Evolutionary conservation across 2,329 filamentous ascomycete species (phyloP), one percentile per base, ranked within the genome.

Genomic region (Colletotrichum karsti): DNA sequence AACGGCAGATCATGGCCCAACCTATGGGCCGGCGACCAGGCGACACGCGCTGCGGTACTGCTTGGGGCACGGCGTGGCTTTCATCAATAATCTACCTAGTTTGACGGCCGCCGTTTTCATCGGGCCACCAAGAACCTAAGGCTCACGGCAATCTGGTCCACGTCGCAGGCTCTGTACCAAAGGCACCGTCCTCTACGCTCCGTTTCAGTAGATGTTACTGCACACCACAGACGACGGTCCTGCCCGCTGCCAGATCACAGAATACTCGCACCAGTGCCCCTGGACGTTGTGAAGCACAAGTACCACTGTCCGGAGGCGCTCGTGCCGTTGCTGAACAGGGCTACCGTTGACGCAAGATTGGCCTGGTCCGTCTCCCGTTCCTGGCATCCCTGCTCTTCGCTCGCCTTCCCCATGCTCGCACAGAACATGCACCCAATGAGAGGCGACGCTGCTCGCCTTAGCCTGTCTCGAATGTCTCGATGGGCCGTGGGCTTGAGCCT

Each of bases 401-500:
- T 35, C 48, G 48, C 39, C 46, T 44, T 35, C 44, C 59, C 68
- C 59, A 61, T 70, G 59, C 42, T 7, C 24, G 59, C 24, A 26
- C 39, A 48, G 64, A 53, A 51, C 46, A 60, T 18, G n/a, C 12
- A 30, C 7, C 69, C 50, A 70, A 70, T 70, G 53, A 46, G 56
- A 61, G 37, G 33, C 48, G 51, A 35, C 24, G 18, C 42, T 18
- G 37, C 37, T 55, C 15, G 30, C 55, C 24, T 41, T 70, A 65
- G 69, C 46, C 44, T 62, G 69, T 69, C 69, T 69, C 66, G 66
- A 60, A 42, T 61, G 53, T 35, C 30, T 48, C 33, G 35, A 37
- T 46, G 51, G 57, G 24, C 51, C 51, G 50, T 59, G 51, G 56
- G 51, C 56, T 46, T 54, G 57, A 39, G 39, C 65, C 69, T 70